Base-by-base conservation (phyloP, 345 rosid species). In the Hibiscus syriacus region DNA sequence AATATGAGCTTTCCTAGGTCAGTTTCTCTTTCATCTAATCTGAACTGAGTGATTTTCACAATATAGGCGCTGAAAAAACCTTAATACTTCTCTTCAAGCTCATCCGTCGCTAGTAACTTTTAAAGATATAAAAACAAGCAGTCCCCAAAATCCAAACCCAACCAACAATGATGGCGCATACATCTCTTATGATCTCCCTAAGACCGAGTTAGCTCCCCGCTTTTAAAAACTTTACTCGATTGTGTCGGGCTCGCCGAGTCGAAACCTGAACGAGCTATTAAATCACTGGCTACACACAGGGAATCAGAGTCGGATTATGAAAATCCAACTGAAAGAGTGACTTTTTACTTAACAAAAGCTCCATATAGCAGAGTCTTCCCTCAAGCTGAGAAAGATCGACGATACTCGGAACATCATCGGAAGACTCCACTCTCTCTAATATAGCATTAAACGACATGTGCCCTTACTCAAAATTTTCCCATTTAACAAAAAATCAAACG, bases 401-500 rank as follows among this genome's bases (percentile, higher is more conserved):
- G 10, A 27, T 65, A 9, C 23, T 27, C 14, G 77, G 76, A 1
- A 65, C 85, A 0, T 66, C 81, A 20, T 69, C 85, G 49, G 96
- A 83, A 30, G 90, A 92, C 14, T 78, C 82, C 73, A 82, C 81
- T 14, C 75, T 88, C 69, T 77, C 85, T 4, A 87, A 87, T 71
- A 90, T 87, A 68, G 84, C 96, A 29, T 63, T 92, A 34, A 88
- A 90, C 81, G 98, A 92, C 73, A 93, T 97, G 0, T 88, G 93
- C 20, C 98, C 98, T 0, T 92, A 88, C 63, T 84, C 85, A 23
- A 92, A 90, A 56, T 92, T 92, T 64, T 93, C 98, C 68, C 97
- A 92, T 76, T 68, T 92, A 45, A 92, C 98, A 0, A 97, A 97
- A 14, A 90, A 92, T 55, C 98, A 92, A 64, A 92, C 98, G 54